Evolutionary conservation across 345 rosid genomes (phyloP).

Genomic region (Trapa incisa): DNA sequence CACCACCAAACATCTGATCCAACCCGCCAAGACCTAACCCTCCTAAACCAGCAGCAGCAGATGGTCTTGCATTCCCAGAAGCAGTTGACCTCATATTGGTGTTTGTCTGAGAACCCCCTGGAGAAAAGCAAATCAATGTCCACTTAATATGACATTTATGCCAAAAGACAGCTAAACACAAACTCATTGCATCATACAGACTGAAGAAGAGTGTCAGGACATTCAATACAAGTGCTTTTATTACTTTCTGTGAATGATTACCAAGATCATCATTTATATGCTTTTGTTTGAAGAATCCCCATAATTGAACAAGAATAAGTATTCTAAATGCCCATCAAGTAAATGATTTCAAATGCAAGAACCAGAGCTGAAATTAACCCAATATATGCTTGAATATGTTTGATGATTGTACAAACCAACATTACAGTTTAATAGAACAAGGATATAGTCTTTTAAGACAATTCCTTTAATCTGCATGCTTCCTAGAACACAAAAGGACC

Average conservation of each 20-base stretch:
- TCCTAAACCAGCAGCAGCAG: conserved; percentile 51
- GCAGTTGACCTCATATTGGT: conserved; percentile 39
- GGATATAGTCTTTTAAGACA: neutral
- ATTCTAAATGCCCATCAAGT: neutral
- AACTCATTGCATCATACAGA: neutral
- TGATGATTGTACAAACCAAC: neutral
- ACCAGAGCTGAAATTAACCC: neutral
- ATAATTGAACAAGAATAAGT: neutral
- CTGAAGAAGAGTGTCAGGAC: neutral
- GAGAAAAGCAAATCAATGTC: neutral
- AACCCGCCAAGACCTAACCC: conserved; percentile 56
- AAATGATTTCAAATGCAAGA: neutral
- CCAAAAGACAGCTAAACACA: neutral
- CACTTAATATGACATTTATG: neutral
- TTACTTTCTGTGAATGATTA: too few relatives aligned
- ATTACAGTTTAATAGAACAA: neutral
- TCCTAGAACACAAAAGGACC: neutral
- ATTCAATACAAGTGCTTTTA: neutral
- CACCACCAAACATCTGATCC: conserved; percentile 29
- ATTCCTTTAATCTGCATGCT: neutral
- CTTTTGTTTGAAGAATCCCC: neutral
- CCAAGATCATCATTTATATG: too few relatives aligned
- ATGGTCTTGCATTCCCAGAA: conserved; percentile 42
- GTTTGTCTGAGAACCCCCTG: conserved; percentile 44
- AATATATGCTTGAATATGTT: neutral